phyloP scores from a whole-genome alignment of 106 monocot genomes.

The Dendrobium officinale region DNA sequence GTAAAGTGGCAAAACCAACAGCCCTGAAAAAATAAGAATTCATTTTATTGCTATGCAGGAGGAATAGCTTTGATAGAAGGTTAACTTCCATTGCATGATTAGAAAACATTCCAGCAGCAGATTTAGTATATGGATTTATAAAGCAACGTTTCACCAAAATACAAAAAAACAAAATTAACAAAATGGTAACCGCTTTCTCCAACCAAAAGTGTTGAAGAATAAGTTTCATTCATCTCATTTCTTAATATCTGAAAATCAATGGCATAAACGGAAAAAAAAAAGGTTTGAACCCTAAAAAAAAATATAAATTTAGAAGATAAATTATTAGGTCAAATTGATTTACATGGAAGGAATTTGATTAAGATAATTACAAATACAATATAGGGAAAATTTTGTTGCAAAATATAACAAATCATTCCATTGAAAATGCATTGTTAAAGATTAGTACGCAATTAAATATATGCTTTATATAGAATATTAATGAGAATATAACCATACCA shows the following conservation, averaged over 20 bases:
- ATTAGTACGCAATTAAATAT: background rate
- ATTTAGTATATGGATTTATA: background rate
- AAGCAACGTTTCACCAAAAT: background rate
- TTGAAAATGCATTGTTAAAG: background rate
- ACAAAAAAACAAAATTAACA: background rate
- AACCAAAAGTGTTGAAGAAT: background rate
- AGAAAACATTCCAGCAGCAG: background rate
- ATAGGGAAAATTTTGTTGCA: background rate
- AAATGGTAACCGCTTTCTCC: background rate
- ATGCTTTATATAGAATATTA: background rate
- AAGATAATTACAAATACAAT: background rate
- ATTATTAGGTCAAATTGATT: background rate
- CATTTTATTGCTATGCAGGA: background rate
- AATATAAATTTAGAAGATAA: background rate
- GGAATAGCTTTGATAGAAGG: background rate
- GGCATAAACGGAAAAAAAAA: background rate
- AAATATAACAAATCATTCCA: background rate
- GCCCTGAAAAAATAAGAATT: constrained; percentile 27
- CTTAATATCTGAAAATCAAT: background rate
- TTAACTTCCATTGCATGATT: background rate
- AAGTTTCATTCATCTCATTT: background rate
- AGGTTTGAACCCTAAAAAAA: background rate
- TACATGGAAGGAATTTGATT: background rate
- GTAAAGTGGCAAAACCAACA: constrained; percentile 79
- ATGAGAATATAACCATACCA: background rate